Base-by-base conservation (phyloP, 1,284 basidiomycete species). In the Ustilago crameri region DNA sequence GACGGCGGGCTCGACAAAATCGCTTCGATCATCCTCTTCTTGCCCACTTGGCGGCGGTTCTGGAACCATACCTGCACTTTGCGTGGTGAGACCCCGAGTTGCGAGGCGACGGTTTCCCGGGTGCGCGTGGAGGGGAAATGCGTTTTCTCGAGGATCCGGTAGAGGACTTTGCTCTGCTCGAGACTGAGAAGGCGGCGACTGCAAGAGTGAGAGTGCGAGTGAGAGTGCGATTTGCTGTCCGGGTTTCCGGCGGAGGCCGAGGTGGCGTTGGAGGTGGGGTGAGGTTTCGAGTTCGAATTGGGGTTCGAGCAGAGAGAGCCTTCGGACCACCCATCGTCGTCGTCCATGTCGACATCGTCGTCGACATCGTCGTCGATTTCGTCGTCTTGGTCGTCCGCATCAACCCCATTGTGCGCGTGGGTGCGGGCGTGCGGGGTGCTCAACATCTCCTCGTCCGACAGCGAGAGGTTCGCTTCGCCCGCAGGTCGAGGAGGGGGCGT, bases 51-150 rank as follows among this genome's bases (percentile, higher is more conserved):
- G 10, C 68, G 53, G 2, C 68, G 30, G 45, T 71, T 71, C 34
- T 71, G 68, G 23, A 71, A 71, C 68, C 68, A 71, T 15, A 79
- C 76, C 27, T 80, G 78, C 1, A 80, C 78, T 43, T 80, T 80
- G 2, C 78, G 54, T 0, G 78, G 71, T 1, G 68, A 68, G 9
- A 80, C 63, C 12, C 67, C 62, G 8, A 80, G 60, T 48, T 78
- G 51, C 1, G 50, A 37, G 2, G 78, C 76, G 2, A 71, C 70
- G 8, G 55, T 59, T 50, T 80, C 74, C 9, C 78, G 68, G 2
- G 73, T 57, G 23, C 69, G 57, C 4, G 78, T 80, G 0, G 76
- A 75, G 0, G 78, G 78, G 27, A 80, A 80, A 24, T 73, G 57
- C 5, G 78, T 80, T 59, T 70, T 69, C 44, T 70, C 62, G 0